Conservation (phyloP, 2,329 filamentous ascomycete species). For the Ophiostoma quercus region DNA sequence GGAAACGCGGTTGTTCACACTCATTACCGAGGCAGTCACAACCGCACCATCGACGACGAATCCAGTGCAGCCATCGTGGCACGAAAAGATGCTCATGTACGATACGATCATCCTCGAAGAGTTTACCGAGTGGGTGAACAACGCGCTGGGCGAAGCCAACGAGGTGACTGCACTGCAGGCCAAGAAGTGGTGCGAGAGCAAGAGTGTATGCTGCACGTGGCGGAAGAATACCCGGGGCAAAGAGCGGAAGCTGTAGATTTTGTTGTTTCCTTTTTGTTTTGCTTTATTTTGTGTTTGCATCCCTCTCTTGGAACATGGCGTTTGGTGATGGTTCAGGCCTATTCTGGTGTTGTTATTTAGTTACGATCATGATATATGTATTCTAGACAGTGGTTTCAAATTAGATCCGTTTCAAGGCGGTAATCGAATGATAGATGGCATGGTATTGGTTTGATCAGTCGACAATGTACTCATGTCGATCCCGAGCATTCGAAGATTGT, state of each 20-base stretch:
- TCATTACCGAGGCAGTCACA: constrained; percentile 53
- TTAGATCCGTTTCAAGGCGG: background rate
- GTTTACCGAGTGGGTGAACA: constrained; percentile 74
- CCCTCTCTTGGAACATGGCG: background rate
- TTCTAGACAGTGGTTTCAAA: background rate
- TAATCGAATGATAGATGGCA: background rate
- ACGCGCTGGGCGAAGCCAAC: constrained; percentile 53
- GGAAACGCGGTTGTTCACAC: constrained; percentile 44
- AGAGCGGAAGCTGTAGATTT: constrained; percentile 46
- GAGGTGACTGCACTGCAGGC: constrained; percentile 60
- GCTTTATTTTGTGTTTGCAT: background rate
- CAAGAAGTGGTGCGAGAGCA: constrained; percentile 84
- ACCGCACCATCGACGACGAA: constrained; percentile 47
- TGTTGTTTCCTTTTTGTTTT: background rate
- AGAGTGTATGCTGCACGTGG: constrained; percentile 79
- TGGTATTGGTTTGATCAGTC: too few species aligned
- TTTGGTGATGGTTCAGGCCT: background rate
- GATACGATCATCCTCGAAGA: constrained; percentile 88
- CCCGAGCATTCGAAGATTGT: background rate
- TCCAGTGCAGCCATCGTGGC: constrained; percentile 60
- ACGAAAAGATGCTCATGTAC: constrained; percentile 91
- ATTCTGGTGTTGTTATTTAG: background rate
- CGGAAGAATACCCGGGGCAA: constrained; percentile 50
- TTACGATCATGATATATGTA: background rate
- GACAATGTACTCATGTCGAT: too few species aligned